Evolutionary conservation across 2,329 filamentous ascomycete genomes (phyloP).

Genomic region (Blastomyces percursus): DNA sequence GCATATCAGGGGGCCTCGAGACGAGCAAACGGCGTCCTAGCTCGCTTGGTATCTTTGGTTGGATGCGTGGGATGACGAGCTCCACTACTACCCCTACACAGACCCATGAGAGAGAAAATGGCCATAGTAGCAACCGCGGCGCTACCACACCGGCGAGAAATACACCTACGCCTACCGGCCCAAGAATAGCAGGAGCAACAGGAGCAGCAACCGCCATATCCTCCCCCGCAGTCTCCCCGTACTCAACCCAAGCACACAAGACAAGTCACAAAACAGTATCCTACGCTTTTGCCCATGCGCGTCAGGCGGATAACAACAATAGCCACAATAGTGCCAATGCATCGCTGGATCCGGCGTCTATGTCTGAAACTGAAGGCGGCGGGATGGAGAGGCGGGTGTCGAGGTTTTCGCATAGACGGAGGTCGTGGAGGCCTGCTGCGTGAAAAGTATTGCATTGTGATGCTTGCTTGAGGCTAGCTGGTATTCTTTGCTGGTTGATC

Average conservation of each 20-base stretch:
- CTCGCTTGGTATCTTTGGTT: conserved; percentile 30
- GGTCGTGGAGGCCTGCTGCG: background rate
- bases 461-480: background rate
- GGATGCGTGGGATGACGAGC: conserved; percentile 25
- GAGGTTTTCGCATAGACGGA: conserved; percentile 17
- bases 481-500: background rate
- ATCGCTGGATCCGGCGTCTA: background rate
- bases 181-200: background rate
- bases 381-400: conserved; percentile 2
- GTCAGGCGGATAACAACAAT: background rate
- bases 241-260: background rate
- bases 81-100: background rate
- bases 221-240: background rate
- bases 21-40: conserved; percentile 26
- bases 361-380: background rate
- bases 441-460: background rate
- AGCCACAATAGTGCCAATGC: background rate
- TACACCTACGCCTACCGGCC: background rate
- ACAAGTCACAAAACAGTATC: background rate
- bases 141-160: background rate
- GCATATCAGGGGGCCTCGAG: conserved; percentile 18
- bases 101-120: background rate
- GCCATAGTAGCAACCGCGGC: background rate
- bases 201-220: background rate
- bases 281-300: background rate